Percentiles rank a stretch among this genome's conserved stretches.
Conservation (phyloP, 257 asterid species). For the Handroanthus guayacan region DNA sequence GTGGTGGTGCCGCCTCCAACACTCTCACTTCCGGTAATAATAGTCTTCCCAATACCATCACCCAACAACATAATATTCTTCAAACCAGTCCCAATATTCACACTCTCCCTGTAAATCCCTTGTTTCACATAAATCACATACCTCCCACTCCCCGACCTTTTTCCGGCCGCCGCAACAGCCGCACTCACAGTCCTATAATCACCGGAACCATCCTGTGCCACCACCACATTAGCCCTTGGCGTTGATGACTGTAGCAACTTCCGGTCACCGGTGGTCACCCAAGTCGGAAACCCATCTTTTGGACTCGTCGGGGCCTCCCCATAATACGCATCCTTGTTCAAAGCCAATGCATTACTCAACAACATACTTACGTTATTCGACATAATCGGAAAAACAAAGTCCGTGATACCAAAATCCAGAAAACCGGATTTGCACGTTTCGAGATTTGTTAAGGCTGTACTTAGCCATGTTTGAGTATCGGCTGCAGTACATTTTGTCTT, state of each 20-base stretch:
- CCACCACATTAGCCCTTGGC: conserved; percentile 58
- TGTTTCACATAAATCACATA: conserved; percentile 71
- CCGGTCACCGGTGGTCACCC: conserved; percentile 73
- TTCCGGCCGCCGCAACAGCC: conserved; percentile 62
- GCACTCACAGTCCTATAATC: conserved; percentile 58
- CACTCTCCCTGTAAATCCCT: conserved; percentile 82
- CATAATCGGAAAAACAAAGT: conserved; percentile 49
- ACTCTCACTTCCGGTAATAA: conserved; percentile 86
- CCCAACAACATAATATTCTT: conserved; percentile 80
- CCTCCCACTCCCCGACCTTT: conserved; percentile 54
- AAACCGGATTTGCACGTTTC: conserved; percentile 77
- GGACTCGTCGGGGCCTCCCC: neutral
- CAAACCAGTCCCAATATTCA: conserved; percentile 56
- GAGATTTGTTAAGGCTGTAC: conserved; percentile 75
- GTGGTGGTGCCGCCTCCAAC: conserved; percentile 85
- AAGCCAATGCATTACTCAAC: conserved; percentile 65
- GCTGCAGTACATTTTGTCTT: conserved; percentile 37
- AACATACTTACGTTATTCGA: conserved; percentile 63
- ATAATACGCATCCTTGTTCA: conserved; percentile 47
- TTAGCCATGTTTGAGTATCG: conserved; percentile 84
- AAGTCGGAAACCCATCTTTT: conserved; percentile 60
- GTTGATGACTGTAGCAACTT: conserved; percentile 56
- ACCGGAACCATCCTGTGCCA: conserved; percentile 80
- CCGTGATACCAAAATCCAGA: conserved; percentile 55
- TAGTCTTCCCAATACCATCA: conserved; percentile 86